A percentile compares a stretch with the other conserved stretches of the same genome.
Conservation (phyloP, 306 rosid species). For the Casuarina glauca region DNA sequence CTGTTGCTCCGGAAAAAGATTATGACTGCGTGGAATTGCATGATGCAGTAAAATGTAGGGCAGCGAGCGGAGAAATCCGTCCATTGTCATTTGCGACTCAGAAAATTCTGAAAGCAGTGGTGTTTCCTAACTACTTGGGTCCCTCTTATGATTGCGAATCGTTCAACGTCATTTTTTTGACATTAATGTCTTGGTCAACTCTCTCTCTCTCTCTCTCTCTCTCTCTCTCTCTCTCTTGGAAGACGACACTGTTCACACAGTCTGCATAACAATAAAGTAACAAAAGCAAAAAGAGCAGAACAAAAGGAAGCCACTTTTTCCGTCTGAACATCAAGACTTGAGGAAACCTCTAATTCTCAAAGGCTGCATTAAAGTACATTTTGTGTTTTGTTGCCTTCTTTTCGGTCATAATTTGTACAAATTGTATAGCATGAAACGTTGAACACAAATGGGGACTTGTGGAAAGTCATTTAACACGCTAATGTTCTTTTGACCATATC, state of each 20-base stretch:
- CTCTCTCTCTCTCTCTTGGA: conserved; percentile 13
- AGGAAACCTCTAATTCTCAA: neutral
- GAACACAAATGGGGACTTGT: neutral
- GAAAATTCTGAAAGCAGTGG: neutral
- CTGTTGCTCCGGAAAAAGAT: neutral
- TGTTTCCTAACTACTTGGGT: conserved; percentile 36
- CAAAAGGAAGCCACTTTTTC: neutral
- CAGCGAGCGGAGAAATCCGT: no score
- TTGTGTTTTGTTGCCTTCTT: neutral
- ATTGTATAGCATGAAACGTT: neutral
- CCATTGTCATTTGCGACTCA: neutral
- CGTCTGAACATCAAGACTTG: conserved; percentile 1
- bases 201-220: conserved; percentile 7
- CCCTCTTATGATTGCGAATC: conserved; percentile 32
- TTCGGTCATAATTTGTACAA: neutral
- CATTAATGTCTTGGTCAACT: conserved; percentile 28
- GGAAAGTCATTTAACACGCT: neutral
- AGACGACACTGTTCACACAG: conserved; percentile 5
- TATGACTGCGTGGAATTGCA: neutral
- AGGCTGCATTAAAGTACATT: no score
- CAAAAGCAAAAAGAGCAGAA: neutral
- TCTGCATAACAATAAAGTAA: neutral
- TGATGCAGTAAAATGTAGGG: neutral
- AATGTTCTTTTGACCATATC: neutral
- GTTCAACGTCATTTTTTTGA: conserved; percentile 40